Conservation (phyloP, 805 yeast species). For the Saccharomyces paradoxus region DNA sequence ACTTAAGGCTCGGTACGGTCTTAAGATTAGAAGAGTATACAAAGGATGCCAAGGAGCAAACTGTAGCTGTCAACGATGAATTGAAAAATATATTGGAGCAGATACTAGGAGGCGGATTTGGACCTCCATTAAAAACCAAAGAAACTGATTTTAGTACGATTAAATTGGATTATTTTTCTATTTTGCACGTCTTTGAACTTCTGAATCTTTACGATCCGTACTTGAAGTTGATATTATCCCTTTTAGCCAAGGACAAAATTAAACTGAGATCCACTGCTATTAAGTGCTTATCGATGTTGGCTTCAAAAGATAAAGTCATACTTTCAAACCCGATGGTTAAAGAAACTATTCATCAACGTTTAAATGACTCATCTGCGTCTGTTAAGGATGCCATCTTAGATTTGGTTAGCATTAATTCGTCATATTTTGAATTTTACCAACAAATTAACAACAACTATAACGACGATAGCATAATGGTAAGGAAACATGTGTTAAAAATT, state of each 20-base stretch:
- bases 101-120: not conserved
- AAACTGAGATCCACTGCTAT: conserved; percentile 58
- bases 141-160: conserved; percentile 1
- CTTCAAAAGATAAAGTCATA: conserved; percentile 45
- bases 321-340: conserved; percentile 44
- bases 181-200: conserved; percentile 19
- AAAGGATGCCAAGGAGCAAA: conserved; percentile 7
- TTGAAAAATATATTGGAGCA: not conserved
- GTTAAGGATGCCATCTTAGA: conserved; percentile 74
- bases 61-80: not conserved
- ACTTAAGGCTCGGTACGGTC: conserved; percentile 8
- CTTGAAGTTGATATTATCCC: conserved; percentile 39
- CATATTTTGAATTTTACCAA: conserved; percentile 37
- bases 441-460: conserved; percentile 37
- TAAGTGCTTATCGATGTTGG: conserved; percentile 48
- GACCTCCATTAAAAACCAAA: not conserved
- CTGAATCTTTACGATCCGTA: conserved; percentile 44
- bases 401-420: conserved; percentile 38
- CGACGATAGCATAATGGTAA: conserved; percentile 58
- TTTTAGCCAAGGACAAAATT: conserved; percentile 42
- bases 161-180: conserved; percentile 13
- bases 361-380: conserved; percentile 57
- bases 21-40: conserved; percentile 11
- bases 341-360: conserved; percentile 41
- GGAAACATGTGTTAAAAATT: conserved; percentile 52